Evolutionary conservation across 1,284 basidiomycete species (phyloP), one percentile per base, ranked within the genome.

Genomic region (Leccinum proximum): DNA sequence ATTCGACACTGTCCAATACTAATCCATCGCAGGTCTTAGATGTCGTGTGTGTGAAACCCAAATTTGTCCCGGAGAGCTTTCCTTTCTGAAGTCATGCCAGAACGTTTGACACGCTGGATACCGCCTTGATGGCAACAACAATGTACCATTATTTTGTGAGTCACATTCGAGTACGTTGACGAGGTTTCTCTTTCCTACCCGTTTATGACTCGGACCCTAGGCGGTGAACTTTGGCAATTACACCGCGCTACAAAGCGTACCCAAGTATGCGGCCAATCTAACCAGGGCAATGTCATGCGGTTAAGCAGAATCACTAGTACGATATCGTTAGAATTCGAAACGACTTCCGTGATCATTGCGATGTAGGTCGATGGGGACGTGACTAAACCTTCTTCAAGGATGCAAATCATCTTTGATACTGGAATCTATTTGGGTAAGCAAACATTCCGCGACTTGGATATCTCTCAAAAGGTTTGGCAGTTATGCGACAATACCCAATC

Each of bases 401-500:
- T 65, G 26, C 62, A 62, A 16, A 22, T 60, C 18, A 63, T 61
- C 54, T 67, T 68, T 22, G 60, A 30, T 26, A 50, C 61, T 4
- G 61, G 62, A 30, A 62, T 69, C 45, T 60, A 65, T 54, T 42
- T 60, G 45, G 63, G 61, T 54, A 37, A 67, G 67, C 5, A 59
- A 58, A 60, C 37, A n/a, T 16, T 40, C 26, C 9, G 10, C 35
- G n/a, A 54, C 26, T 61, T 30, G 18, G 11, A 38, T 30, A 26
- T 22, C 16, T 35, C 22, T 59, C 50, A 62, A 40, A 30, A 42
- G 7, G 56, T 7, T 35, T 40, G n/a, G 33, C 57, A 64, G 59
- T 64, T 30, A 58, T 70, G 64, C 62, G 40, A 38, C 54, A 62
- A 33, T 60, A 68, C 37, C 62, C 67, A 42, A 30, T 68, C 56